Base-by-base conservation (phyloP, 2,329 filamentous ascomycete species). In the Monilinia fructicola region DNA sequence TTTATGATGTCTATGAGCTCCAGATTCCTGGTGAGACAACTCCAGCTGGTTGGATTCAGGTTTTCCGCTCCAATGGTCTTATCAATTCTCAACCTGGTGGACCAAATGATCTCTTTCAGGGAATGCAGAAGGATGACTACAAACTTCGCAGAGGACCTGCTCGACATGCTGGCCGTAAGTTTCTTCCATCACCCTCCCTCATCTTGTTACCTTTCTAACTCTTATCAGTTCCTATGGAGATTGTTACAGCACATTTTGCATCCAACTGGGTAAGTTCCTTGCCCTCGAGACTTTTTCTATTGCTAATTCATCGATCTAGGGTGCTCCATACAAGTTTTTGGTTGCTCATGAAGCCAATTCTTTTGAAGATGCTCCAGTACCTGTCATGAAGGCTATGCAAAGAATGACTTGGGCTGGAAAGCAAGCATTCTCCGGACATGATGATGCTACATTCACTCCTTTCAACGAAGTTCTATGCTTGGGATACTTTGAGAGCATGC, bases 321-420 rank as follows among this genome's bases (percentile, higher is more conserved):
- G 88, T 2, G 87, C 87, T 68, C 82, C 83, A 0, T 91, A 90
- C 75, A 90, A 90, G 64, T 90, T 87, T 71, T 81, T 85, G 46
- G 86, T 87, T 1, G 78, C 80, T 1, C 83, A 85, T 3, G 77
- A 81, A 7, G 84, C 80, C 4, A 78, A 75, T n/a, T 76, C 79
- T 0, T 87, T 88, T 67, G 71, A 76, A 2, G 77, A 81, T 5
- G 82, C 85, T 0, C 83, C 83, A 0, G 66, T 76, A 1, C 76
- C 79, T 0, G 79, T 90, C 2, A 78, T 83, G 7, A 77, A 80
- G 54, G 80, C 82, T 0, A 78, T 87, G 0, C 79, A 81, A 7
- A 79, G 84, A 4, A 71, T 89, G 56, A 82, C 81, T 31, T 88
- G 85, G 85, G 84, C 83, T 3, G 82, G 82, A 1, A 4, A 12